Conservation (phyloP, 306 rosid genomes). For the Coriaria nepalensis region DNA sequence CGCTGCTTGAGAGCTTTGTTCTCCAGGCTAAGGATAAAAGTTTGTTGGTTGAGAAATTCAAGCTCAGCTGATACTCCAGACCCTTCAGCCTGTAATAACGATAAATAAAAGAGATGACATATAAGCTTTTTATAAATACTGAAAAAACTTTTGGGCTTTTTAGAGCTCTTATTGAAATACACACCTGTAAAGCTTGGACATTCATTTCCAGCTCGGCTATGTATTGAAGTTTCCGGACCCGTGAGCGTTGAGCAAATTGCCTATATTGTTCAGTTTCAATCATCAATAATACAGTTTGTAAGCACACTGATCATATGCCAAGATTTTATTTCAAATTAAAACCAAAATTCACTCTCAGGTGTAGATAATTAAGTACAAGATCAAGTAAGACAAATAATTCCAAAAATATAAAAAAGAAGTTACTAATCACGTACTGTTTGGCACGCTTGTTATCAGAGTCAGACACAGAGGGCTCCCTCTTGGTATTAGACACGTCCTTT, state of each 20-base stretch:
- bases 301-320: no score
- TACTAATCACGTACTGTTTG: constrained; percentile 62
- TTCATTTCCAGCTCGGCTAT: constrained; percentile 97
- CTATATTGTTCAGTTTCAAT: constrained; percentile 27
- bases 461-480: constrained; percentile 30
- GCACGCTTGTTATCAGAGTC: constrained; percentile 93
- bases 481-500: constrained; percentile 51
- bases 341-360: no score
- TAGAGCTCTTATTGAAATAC: constrained; percentile 19
- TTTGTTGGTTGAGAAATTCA: constrained; percentile 91
- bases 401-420: constrained; percentile 7
- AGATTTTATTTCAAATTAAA: no score
- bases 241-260: constrained; percentile 98
- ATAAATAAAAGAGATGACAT: constrained; percentile 15
- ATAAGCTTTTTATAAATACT: constrained; percentile 8
- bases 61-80: constrained; percentile 88
- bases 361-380: no score
- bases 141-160: neutral
- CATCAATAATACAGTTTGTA: neutral
- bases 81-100: constrained; percentile 66
- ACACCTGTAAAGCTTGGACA: constrained; percentile 89
- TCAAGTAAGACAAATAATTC: constrained; percentile 5
- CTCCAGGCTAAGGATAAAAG: constrained; percentile 85
- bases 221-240: constrained; percentile 96
- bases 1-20: constrained; percentile 97